A percentile compares a stretch with the other conserved stretches of the same genome.
These are phyloP conservation scores for Phenoliferia sp. DNA, from an alignment of 1,284 basidiomycete genomes.

Conservation along the genomic window DNA sequence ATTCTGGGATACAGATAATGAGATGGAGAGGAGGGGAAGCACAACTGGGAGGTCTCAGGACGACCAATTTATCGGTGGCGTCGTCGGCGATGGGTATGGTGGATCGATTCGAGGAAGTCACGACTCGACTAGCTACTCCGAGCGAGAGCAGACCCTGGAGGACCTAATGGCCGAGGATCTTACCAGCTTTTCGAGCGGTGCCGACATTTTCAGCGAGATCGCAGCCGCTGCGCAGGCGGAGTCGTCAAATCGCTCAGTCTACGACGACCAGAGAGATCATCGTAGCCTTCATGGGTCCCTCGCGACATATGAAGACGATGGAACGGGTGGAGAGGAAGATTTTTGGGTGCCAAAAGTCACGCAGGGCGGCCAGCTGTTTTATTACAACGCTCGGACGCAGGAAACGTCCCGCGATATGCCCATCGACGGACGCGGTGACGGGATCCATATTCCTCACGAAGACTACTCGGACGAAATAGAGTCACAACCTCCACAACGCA, in stretches of 20 bases:
- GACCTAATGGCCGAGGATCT: slow-evolving; percentile 22
- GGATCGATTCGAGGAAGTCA: neutral
- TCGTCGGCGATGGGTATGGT: neutral
- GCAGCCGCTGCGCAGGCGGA: slow-evolving; percentile 30
- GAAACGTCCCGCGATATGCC: slow-evolving; percentile 81
- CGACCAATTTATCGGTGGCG: neutral
- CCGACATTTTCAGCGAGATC: slow-evolving; percentile 37
- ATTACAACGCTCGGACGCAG: slow-evolving; percentile 85
- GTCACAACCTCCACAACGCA: neutral
- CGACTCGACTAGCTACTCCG: no score
- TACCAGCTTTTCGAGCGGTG: slow-evolving; percentile 32
- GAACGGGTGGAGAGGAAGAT: slow-evolving; percentile 15
- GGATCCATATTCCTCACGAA: slow-evolving; percentile 10
- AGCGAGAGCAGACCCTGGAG: slow-evolving; percentile 4
- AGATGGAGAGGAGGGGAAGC: neutral
- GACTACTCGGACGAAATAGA: neutral
- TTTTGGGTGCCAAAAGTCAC: slow-evolving; percentile 38
- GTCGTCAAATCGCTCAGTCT: neutral
- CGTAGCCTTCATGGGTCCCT: neutral
- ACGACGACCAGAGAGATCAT: slow-evolving; percentile 1
- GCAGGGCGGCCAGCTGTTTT: slow-evolving; percentile 65
- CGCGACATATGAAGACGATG: slow-evolving; percentile 14
- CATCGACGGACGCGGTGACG: slow-evolving; percentile 27
- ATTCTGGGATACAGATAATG: slow-evolving; percentile 14
- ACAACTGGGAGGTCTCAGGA: neutral